These are phyloP conservation scores for Chrysanthemum lavandulifolium DNA, from an alignment of 129 eudicot genomes.

Conservation along the genomic window DNA sequence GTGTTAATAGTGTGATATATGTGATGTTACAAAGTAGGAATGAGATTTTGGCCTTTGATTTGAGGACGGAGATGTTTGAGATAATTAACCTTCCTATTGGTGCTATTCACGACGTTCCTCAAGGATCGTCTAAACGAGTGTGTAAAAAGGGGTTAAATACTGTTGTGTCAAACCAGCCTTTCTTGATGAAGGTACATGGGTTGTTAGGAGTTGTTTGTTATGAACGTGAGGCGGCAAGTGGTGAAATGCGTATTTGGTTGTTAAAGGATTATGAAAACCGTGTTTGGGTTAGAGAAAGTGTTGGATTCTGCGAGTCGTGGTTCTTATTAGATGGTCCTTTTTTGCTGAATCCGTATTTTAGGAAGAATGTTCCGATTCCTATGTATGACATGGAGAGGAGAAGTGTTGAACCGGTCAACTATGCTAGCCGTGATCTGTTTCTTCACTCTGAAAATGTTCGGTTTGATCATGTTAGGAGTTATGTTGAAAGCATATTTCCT, in stretches of 20 bases:
- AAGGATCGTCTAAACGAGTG: not conserved
- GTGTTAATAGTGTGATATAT: constrained; percentile 1
- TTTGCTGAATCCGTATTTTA: not conserved
- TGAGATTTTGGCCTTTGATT: not conserved
- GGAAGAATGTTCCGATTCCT: not conserved
- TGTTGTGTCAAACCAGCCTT: not conserved
- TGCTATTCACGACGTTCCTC: not conserved
- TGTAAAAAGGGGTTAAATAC: not conserved
- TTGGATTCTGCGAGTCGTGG: not conserved
- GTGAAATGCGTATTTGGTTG: not conserved
- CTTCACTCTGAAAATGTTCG: not conserved
- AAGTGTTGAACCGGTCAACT: not conserved
- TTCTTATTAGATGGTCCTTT: not conserved
- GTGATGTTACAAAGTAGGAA: constrained; percentile 4
- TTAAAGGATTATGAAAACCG: not conserved
- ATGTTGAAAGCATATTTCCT: constrained; percentile 1
- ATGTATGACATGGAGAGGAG: not conserved
- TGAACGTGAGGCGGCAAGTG: not conserved
- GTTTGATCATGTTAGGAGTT: constrained; percentile 1
- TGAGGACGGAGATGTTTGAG: not conserved
- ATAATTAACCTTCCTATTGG: not conserved
- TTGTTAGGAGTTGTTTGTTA: constrained; percentile 3
- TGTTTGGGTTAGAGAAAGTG: constrained; percentile 5
- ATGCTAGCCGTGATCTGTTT: not conserved
- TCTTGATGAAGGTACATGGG: not conserved